Percentiles rank a stretch among this genome's conserved stretches.
phyloP scores from a whole-genome alignment of 1,284 basidiomycete genomes.

The Caloboletus firmus region DNA sequence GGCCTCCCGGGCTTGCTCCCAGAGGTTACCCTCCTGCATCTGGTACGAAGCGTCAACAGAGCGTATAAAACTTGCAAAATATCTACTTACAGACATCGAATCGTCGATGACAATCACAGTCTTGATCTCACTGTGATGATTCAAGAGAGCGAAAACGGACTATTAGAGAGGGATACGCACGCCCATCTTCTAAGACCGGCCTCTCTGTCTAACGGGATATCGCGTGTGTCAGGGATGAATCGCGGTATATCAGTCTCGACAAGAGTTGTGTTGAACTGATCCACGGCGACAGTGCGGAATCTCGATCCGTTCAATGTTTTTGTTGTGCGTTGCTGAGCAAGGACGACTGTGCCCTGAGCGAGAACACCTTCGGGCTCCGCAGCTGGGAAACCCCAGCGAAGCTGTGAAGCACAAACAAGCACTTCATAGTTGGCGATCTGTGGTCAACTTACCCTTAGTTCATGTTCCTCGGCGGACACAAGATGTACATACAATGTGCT shows the following conservation, averaged over 20 bases:
- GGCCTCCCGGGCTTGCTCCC: conserved; percentile 42
- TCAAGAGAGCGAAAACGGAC: conserved; percentile 1
- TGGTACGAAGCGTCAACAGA: conserved; percentile 14
- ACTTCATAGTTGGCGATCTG: conserved; percentile 34
- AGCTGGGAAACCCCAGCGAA: conserved; percentile 33
- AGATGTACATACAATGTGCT: conserved; percentile 23
- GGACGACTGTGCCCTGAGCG: conserved; percentile 33
- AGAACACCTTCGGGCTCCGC: conserved; percentile 12
- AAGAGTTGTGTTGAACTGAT: conserved; percentile 30
- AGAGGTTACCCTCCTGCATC: conserved; percentile 43
- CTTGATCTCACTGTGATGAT: conserved; percentile 31
- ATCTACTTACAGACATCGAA: conserved; percentile 41
- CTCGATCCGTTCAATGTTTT: not conserved
- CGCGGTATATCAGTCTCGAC: conserved; percentile 31
- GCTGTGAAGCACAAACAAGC: conserved; percentile 36
- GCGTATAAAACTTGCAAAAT: not conserved
- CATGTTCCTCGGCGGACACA: not conserved
- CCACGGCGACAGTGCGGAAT: conserved; percentile 8
- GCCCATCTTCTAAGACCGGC: conserved; percentile 24
- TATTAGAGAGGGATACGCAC: conserved; percentile 16
- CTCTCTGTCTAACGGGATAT: conserved; percentile 17
- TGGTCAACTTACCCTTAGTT: conserved; percentile 1
- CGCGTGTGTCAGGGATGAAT: conserved; percentile 19
- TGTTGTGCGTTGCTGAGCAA: conserved; percentile 28
- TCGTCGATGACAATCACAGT: conserved; percentile 47